These are phyloP conservation scores for Claviceps paspali DNA, from an alignment of 2,329 filamentous ascomycete genomes.

Conservation along the genomic window DNA sequence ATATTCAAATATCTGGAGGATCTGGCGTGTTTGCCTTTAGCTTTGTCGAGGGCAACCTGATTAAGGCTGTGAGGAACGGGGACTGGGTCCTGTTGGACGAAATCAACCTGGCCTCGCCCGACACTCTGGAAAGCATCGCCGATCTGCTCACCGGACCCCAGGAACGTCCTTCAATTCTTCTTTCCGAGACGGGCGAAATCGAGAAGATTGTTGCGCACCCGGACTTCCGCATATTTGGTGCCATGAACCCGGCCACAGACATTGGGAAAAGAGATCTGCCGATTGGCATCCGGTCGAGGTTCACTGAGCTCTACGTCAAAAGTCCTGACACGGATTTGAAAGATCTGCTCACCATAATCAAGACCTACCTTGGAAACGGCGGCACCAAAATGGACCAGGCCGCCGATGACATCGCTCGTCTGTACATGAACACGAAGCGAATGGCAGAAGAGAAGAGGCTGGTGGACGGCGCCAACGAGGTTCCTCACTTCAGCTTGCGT, in stretches of 20 bases:
- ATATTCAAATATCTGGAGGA: conserved; percentile 60
- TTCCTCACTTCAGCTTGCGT: conserved; percentile 90
- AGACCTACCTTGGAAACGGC: conserved; percentile 65
- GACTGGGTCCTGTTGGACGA: conserved; percentile 97
- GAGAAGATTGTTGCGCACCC: conserved; percentile 81
- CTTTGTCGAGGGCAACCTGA: conserved; percentile 89
- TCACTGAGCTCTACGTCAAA: conserved; percentile 89
- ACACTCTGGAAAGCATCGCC: conserved; percentile 85
- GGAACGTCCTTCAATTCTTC: conserved; percentile 63
- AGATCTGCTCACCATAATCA: conserved; percentile 76
- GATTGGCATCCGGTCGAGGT: conserved; percentile 73
- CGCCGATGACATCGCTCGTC: conserved; percentile 63
- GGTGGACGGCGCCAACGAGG: conserved; percentile 83
- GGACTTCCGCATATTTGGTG: conserved; percentile 89
- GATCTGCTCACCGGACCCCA: conserved; percentile 67
- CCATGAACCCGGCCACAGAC: conserved; percentile 98
- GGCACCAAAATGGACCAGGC: conserved; percentile 58
- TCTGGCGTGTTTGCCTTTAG: conserved; percentile 76
- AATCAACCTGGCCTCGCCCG: conserved; percentile 88
- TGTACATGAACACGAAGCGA: conserved; percentile 79
- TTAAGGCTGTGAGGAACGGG: conserved; percentile 88
- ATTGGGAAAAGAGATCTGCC: conserved; percentile 91
- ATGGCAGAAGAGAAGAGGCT: conserved; percentile 69
- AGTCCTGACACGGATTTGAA: conserved; percentile 78
- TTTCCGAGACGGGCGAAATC: conserved; percentile 88